Evolutionary conservation across 2,329 filamentous ascomycete genomes (phyloP).

Genomic region (Waltergamsia citrina): DNA sequence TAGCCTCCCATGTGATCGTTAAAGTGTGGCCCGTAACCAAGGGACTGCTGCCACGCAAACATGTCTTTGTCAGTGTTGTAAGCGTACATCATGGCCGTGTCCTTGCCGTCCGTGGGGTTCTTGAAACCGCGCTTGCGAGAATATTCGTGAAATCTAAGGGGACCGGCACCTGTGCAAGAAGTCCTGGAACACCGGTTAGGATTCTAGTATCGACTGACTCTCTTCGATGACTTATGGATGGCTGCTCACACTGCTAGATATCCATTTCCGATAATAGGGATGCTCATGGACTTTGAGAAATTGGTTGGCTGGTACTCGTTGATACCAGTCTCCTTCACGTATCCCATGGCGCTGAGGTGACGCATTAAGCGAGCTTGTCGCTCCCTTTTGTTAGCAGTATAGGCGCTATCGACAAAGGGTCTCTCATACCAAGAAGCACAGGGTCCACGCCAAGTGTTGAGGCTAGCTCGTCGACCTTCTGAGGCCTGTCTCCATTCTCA

Average conservation of each 20-base stretch:
- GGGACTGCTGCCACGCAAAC: conserved; percentile 20
- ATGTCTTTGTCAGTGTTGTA: conserved; percentile 22
- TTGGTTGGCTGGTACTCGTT: conserved; percentile 24
- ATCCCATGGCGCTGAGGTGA: conserved; percentile 24
- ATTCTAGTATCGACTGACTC: no score
- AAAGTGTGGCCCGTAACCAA: conserved; percentile 20
- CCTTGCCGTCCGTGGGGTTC: conserved; percentile 11
- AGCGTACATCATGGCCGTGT: conserved; percentile 19
- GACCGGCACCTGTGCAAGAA: conserved; percentile 2
- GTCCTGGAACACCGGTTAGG: no score
- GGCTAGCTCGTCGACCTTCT: conserved; percentile 19
- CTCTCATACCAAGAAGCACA: conserved; percentile 13
- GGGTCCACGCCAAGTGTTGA: conserved; percentile 13
- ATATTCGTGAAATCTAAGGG: conserved; percentile 12
- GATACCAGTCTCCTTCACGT: conserved; percentile 17
- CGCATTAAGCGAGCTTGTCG: conserved; percentile 16
- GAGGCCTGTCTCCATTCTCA: conserved; percentile 16
- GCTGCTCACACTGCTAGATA: conserved; percentile 7
- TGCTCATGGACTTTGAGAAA: conserved; percentile 19
- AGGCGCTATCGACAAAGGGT: neutral
- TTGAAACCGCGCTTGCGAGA: conserved; percentile 10
- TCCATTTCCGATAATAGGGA: conserved; percentile 8
- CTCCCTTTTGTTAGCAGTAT: neutral
- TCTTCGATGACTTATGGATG: no score
- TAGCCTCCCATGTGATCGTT: conserved; percentile 22